phyloP scores from a whole-genome alignment of 2,329 filamentous ascomycete genomes.

The Epichloe elymi region DNA sequence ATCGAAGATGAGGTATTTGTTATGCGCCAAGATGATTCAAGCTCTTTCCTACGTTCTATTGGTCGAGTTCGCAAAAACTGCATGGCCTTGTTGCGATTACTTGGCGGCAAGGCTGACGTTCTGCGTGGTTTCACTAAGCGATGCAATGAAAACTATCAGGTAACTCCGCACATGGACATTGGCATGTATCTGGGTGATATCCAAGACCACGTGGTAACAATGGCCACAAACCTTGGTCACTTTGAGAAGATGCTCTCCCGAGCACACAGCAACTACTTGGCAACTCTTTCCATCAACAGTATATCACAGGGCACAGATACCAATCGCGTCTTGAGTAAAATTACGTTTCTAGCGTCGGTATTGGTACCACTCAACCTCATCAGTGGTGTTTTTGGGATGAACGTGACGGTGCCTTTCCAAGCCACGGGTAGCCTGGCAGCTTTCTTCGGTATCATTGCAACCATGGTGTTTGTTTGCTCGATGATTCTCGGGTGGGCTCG shows the following conservation, averaged over 20 bases:
- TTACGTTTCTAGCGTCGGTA: conserved; percentile 86
- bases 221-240: conserved; percentile 92
- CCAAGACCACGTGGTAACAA: conserved; percentile 97
- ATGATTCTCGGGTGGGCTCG: conserved; percentile 34
- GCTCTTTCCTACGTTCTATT: conserved; percentile 74
- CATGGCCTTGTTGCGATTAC: conserved; percentile 80
- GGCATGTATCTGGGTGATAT: conserved; percentile 95
- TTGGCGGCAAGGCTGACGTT: conserved; percentile 96
- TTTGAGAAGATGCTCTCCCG: conserved; percentile 96
- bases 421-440: conserved; percentile 37
- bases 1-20: conserved; percentile 96
- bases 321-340: conserved; percentile 85
- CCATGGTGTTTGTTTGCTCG: conserved; percentile 40
- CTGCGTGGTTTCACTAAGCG: conserved; percentile 96
- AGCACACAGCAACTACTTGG: conserved; percentile 90
- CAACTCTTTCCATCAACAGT: conserved; percentile 85
- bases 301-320: conserved; percentile 78
- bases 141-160: conserved; percentile 93
- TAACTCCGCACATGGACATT: conserved; percentile 92
- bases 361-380: conserved; percentile 93
- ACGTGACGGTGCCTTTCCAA: conserved; percentile 59
- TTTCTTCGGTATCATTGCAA: conserved; percentile 38
- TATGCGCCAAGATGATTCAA: conserved; percentile 79
- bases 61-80: conserved; percentile 88
- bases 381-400: conserved; percentile 81